Evolutionary conservation across 176 grass and related monocot species (phyloP).

Genomic region (Luzula sylvatica): DNA sequence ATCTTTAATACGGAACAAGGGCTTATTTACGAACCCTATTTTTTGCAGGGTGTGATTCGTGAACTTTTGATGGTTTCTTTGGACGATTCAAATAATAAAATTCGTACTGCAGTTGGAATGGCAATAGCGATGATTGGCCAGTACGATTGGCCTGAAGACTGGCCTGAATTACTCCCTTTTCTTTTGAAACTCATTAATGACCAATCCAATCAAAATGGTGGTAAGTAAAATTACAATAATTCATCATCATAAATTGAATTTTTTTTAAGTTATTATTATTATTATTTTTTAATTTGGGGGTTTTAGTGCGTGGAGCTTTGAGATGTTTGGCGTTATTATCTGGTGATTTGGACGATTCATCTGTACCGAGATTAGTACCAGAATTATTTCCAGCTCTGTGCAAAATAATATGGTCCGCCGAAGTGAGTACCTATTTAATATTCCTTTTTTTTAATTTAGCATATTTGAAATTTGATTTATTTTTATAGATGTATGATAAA

Average conservation of each 20-base stretch:
- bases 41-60: slow-evolving; percentile 49
- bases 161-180: slow-evolving; percentile 82
- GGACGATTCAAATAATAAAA: slow-evolving; percentile 79
- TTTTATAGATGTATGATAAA: slow-evolving; percentile 71
- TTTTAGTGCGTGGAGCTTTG: slow-evolving; percentile 78
- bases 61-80: slow-evolving; percentile 73
- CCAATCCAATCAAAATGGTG: slow-evolving; percentile 64
- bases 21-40: slow-evolving; percentile 6
- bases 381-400: slow-evolving; percentile 69
- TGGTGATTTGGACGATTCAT: slow-evolving; percentile 86
- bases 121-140: slow-evolving; percentile 80
- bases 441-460: not conserved
- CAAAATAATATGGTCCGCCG: slow-evolving; percentile 70
- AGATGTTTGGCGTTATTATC: slow-evolving; percentile 89
- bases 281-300: slow-evolving; percentile 8
- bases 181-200: slow-evolving; percentile 79
- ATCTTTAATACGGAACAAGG: not conserved
- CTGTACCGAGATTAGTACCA: slow-evolving; percentile 76
- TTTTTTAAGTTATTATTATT: not conserved
- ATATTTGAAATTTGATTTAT: slow-evolving; percentile 26
- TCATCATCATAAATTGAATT: no score
- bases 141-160: slow-evolving; percentile 92
- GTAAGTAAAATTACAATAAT: slow-evolving; percentile 40
- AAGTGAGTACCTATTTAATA: slow-evolving; percentile 38
- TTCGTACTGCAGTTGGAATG: slow-evolving; percentile 86